Conservation (phyloP, 2,329 filamentous ascomycete genomes). For the Claviceps sp. region DNA sequence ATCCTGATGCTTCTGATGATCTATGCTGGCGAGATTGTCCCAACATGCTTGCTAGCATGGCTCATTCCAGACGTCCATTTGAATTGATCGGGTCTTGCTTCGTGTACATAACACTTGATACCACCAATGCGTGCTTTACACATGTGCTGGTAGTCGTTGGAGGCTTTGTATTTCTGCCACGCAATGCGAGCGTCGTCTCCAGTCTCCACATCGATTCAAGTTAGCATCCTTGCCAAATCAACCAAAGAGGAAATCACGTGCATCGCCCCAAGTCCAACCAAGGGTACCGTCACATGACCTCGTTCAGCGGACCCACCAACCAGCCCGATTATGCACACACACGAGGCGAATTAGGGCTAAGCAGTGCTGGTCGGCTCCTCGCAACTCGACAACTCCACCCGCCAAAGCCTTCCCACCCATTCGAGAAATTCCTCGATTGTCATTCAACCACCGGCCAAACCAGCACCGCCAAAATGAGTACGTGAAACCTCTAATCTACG, state of each 20-base stretch:
- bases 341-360: conserved; percentile 23
- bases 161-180: too few species aligned
- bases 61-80: too few species aligned
- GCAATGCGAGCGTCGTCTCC: too few species aligned
- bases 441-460: conserved; percentile 26
- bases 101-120: too few species aligned
- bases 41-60: too few species aligned
- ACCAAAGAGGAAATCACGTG: background rate
- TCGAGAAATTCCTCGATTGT: conserved; percentile 23
- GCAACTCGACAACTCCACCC: conserved; percentile 22
- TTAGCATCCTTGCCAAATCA: background rate
- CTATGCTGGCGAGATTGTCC: too few species aligned
- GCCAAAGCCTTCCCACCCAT: conserved; percentile 18
- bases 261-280: background rate
- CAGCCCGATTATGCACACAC: conserved; percentile 10
- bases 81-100: too few species aligned
- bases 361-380: conserved; percentile 7
- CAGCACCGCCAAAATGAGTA: conserved; percentile 45
- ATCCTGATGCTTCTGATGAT: too few species aligned
- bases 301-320: conserved; percentile 9
- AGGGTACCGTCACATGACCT: conserved; percentile 21
- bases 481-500: conserved; percentile 15
- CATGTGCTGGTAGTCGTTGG: too few species aligned
- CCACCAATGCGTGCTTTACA: too few species aligned
- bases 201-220: background rate